These are phyloP conservation scores for Rhizophlyctis rosea DNA, from an alignment of 192 early-diverging fungal species.

Conservation along the genomic window DNA sequence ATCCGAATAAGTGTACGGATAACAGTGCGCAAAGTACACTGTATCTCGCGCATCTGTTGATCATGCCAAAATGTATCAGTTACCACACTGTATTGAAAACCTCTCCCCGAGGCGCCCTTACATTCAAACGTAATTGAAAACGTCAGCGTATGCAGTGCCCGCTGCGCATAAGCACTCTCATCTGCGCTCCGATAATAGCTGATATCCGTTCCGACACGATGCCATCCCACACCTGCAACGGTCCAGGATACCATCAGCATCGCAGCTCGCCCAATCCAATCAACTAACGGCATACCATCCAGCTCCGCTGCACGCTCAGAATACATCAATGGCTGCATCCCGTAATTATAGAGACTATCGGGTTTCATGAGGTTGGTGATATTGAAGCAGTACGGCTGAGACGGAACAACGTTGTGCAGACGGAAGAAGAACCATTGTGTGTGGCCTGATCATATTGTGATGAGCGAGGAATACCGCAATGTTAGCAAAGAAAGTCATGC, in stretches of 20 bases:
- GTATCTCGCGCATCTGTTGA: conserved; percentile 24
- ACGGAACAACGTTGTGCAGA: conserved; percentile 13
- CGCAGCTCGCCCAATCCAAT: too few relatives aligned
- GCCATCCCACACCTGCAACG: conserved; percentile 35
- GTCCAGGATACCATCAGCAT: neutral
- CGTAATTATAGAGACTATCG: conserved; percentile 30
- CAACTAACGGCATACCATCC: too few relatives aligned
- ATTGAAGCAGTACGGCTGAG: conserved; percentile 30
- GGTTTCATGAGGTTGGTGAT: conserved; percentile 40
- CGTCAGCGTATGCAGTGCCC: conserved; percentile 24
- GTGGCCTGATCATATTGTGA: conserved; percentile 6
- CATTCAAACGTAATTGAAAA: conserved; percentile 28
- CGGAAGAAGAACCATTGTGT: conserved; percentile 42
- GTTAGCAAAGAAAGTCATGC: neutral
- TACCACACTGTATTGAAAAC: too few relatives aligned
- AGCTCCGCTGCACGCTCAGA: conserved; percentile 19
- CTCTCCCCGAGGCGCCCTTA: too few relatives aligned
- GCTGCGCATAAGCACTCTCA: conserved; percentile 4
- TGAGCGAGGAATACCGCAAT: neutral
- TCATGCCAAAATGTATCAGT: neutral
- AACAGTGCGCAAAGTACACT: conserved; percentile 43
- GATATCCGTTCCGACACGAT: conserved; percentile 33
- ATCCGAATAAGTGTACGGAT: conserved; percentile 44
- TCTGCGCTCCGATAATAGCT: conserved; percentile 23
- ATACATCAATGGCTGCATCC: conserved; percentile 36